phyloP scores from a whole-genome alignment of 2,329 filamentous ascomycete species.

The Myriosclerotinia curreyana region DNA sequence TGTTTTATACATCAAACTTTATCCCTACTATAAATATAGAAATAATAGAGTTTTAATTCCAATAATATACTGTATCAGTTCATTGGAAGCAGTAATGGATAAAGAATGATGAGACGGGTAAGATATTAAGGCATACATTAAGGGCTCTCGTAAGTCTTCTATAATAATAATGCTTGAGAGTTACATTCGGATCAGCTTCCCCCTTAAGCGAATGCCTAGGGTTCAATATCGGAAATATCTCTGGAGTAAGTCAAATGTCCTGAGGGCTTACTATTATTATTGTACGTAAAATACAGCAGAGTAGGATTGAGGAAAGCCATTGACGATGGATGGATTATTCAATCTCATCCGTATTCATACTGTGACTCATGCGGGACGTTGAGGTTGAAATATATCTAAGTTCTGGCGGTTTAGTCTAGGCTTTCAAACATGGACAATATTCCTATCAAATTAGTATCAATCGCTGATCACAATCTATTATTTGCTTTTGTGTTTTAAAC shows the following conservation, averaged over 20 bases:
- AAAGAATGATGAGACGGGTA: not conserved
- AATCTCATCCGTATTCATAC: not conserved
- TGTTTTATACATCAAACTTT: too few species aligned
- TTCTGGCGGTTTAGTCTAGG: not conserved
- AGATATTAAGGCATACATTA: constrained; percentile 12
- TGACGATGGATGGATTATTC: not conserved
- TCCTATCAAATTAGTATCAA: too few species aligned
- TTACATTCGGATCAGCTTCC: constrained; percentile 20
- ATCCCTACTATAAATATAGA: constrained; percentile 13
- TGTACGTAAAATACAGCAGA: not conserved
- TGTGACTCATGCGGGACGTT: constrained; percentile 10
- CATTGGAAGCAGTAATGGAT: not conserved
- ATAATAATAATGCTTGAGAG: constrained; percentile 5
- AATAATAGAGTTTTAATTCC: not conserved
- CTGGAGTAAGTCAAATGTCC: not conserved
- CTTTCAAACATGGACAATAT: too few species aligned
- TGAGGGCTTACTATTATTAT: not conserved
- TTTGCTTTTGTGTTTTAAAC: constrained; percentile 9
- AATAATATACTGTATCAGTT: not conserved
- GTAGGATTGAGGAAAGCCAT: constrained; percentile 13
- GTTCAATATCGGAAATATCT: not conserved
- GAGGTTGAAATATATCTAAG: constrained; percentile 1
- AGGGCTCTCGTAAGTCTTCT: constrained; percentile 14
- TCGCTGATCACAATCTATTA: constrained; percentile 17
- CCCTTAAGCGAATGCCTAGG: constrained; percentile 12